phyloP scores from a whole-genome alignment of 1,284 basidiomycete genomes.

The Pseudozyma hubeiensis region DNA sequence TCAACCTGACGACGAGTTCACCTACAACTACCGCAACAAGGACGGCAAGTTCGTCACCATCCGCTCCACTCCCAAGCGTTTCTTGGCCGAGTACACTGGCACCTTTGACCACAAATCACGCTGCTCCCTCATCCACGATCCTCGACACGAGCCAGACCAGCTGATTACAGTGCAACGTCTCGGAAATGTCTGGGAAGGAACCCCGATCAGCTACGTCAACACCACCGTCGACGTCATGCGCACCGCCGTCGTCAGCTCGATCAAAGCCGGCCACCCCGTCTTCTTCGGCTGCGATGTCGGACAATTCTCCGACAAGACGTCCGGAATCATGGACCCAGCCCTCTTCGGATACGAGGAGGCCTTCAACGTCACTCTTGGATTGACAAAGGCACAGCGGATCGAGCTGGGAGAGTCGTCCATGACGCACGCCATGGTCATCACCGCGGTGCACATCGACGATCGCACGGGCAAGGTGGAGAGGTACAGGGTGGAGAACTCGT shows the following conservation, averaged over 20 bases:
- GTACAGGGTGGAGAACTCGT: constrained; percentile 95
- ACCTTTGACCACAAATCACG: constrained; percentile 75
- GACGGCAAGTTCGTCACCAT: constrained; percentile 80
- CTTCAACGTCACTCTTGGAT: constrained; percentile 74
- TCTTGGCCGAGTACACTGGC: constrained; percentile 69
- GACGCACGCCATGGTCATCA: constrained; percentile 80
- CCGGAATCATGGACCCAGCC: constrained; percentile 81
- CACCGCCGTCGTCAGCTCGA: constrained; percentile 74
- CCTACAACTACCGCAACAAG: constrained; percentile 74
- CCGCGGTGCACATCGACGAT: constrained; percentile 50
- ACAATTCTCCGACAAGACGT: constrained; percentile 77
- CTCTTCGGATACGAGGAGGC: constrained; percentile 77
- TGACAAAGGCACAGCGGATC: constrained; percentile 86
- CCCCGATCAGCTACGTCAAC: constrained; percentile 86
- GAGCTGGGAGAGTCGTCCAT: constrained; percentile 84
- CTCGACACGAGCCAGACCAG: constrained; percentile 82
- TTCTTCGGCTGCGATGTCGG: constrained; percentile 92
- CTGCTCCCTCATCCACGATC: constrained; percentile 95
- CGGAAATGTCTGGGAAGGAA: constrained; percentile 89
- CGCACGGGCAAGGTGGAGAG: constrained; percentile 79
- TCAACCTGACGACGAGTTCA: constrained; percentile 52
- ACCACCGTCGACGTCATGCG: constrained; percentile 84
- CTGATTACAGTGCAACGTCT: constrained; percentile 93
- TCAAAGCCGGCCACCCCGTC: constrained; percentile 89
- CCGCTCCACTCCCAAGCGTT: constrained; percentile 83